Evolutionary conservation across 441 rosid genomes (phyloP).

Genomic region (Hura crepitans): DNA sequence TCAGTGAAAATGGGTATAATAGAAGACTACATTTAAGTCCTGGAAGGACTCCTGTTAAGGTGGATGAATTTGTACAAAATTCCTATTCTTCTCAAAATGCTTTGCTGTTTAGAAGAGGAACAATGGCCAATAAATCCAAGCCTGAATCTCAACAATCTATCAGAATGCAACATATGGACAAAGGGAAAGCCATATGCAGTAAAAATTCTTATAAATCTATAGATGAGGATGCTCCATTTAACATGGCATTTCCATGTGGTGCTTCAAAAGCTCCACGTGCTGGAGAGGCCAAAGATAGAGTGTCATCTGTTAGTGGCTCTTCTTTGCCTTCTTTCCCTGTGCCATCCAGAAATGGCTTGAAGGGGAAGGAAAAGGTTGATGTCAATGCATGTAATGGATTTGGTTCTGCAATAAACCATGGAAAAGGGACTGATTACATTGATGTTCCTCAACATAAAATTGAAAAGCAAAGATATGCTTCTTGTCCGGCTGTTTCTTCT

Average conservation of each 20-base stretch:
- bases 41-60: constrained; percentile 22
- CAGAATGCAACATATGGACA: constrained; percentile 31
- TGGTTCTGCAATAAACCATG: constrained; percentile 30
- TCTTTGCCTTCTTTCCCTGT: constrained; percentile 19
- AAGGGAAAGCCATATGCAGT: constrained; percentile 35
- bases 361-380: constrained; percentile 52
- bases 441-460: constrained; percentile 27
- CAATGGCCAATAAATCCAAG: constrained; percentile 26
- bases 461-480: constrained; percentile 30
- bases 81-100: constrained; percentile 27
- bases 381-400: constrained; percentile 20
- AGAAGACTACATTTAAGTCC: constrained; percentile 24
- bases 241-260: constrained; percentile 29
- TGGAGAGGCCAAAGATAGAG: constrained; percentile 32
- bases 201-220: constrained; percentile 23
- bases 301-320: constrained; percentile 24
- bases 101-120: constrained; percentile 40
- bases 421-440: constrained; percentile 23
- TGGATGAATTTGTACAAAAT: constrained; percentile 26
- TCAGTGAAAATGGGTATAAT: constrained; percentile 25
- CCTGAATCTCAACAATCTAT: constrained; percentile 24
- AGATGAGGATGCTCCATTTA: constrained; percentile 29
- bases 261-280: constrained; percentile 26
- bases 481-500: constrained; percentile 25
- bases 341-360: constrained; percentile 20